phyloP scores from a whole-genome alignment of 2,329 filamentous ascomycete species.

The Pyrenophora seminiperda region DNA sequence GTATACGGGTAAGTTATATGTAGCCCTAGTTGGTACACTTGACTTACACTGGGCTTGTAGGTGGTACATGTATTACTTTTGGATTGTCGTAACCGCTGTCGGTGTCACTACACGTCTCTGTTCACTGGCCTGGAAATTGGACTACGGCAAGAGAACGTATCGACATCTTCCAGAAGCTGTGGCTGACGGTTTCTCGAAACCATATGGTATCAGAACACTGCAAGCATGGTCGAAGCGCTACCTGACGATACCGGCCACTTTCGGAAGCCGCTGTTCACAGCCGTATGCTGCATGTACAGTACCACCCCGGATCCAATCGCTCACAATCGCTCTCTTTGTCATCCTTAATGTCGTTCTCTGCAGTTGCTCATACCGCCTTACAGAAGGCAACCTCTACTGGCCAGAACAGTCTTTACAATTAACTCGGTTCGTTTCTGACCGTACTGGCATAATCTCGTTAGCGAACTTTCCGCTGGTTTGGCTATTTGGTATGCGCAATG shows the following conservation, averaged over 20 bases:
- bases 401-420: slow-evolving; percentile 47
- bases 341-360: slow-evolving; percentile 53
- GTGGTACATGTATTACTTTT: slow-evolving; percentile 42
- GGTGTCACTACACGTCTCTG: slow-evolving; percentile 32
- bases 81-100: slow-evolving; percentile 33
- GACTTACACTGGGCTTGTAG: slow-evolving; percentile 13
- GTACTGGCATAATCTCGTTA: slow-evolving; percentile 67
- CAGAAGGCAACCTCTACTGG: slow-evolving; percentile 55
- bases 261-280: slow-evolving; percentile 51
- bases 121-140: slow-evolving; percentile 19
- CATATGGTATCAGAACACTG: background rate
- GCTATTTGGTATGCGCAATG: slow-evolving; percentile 71
- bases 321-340: slow-evolving; percentile 54
- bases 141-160: slow-evolving; percentile 12
- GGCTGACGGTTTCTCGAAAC: background rate
- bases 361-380: slow-evolving; percentile 53
- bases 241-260: slow-evolving; percentile 52
- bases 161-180: slow-evolving; percentile 2
- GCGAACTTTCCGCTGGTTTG: slow-evolving; percentile 68
- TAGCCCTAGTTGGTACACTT: background rate
- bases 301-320: slow-evolving; percentile 55
- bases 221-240: slow-evolving; percentile 34
- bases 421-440: slow-evolving; percentile 64
- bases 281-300: slow-evolving; percentile 53
- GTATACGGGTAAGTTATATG: slow-evolving; percentile 32